These are phyloP conservation scores for Tetrastigma voinierianum DNA, from an alignment of 164 flowering plant species.

Conservation along the genomic window DNA sequence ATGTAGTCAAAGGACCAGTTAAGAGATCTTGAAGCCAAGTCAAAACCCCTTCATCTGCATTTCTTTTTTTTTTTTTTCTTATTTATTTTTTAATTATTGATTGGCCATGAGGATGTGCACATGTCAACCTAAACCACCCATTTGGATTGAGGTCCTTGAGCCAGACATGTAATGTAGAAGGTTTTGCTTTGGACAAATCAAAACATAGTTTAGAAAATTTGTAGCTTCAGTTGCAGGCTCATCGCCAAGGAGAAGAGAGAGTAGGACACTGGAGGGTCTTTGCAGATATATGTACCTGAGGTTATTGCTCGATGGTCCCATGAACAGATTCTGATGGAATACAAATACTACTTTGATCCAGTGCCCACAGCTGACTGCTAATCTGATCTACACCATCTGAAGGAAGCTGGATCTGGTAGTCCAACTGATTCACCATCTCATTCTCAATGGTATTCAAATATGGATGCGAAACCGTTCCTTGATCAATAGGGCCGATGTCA, in stretches of 20 bases:
- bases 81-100: neutral
- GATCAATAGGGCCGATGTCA: conserved; percentile 35
- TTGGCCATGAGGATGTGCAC: conserved; percentile 26
- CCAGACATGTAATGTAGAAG: conserved; percentile 15
- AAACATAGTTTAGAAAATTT: conserved; percentile 10
- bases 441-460: conserved; percentile 10
- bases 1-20: neutral
- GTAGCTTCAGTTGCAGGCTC: conserved; percentile 1
- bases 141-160: conserved; percentile 35
- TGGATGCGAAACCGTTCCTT: conserved; percentile 5
- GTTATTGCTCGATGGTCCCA: conserved; percentile 18
- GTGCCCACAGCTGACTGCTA: conserved; percentile 34
- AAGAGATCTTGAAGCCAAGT: conserved; percentile 19
- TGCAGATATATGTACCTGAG: conserved; percentile 48
- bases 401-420: conserved; percentile 24
- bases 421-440: conserved; percentile 24
- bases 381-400: neutral
- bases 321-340: conserved; percentile 22
- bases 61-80: no score
- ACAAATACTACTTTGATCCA: conserved; percentile 28
- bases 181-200: conserved; percentile 11
- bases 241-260: neutral
- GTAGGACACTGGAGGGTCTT: neutral
- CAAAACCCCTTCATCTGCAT: conserved; percentile 2
- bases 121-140: conserved; percentile 30